A percentile compares a stretch with the other conserved stretches of the same genome.
Evolutionary conservation across 2,329 filamentous ascomycete genomes (phyloP).

Genomic region (Verticillium tricorpus): DNA sequence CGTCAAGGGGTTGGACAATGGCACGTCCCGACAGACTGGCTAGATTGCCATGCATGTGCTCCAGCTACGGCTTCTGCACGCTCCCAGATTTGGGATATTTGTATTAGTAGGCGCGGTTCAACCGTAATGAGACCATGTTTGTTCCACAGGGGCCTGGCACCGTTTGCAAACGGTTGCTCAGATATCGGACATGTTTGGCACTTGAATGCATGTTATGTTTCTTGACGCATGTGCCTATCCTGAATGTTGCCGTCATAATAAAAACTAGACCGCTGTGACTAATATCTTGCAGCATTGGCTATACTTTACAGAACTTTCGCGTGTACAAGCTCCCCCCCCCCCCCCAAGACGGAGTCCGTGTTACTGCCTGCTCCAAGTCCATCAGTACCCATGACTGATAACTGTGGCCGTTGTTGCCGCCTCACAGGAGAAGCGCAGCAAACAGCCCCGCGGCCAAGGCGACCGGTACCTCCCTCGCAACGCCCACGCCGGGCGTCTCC

Average conservation of each 20-base stretch:
- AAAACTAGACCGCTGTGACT: no score
- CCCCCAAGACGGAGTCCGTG: no score
- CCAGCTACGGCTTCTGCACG: neutral
- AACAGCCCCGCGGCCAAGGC: neutral
- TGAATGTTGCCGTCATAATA: no score
- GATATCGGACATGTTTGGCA: no score
- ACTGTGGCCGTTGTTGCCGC: no score
- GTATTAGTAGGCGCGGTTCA: neutral
- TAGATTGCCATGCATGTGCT: neutral
- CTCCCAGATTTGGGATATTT: neutral
- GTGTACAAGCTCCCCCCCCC: neutral
- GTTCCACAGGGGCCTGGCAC: neutral
- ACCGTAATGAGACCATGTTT: neutral
- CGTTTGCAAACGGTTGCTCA: neutral
- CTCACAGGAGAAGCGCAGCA: neutral
- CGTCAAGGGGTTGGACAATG: neutral
- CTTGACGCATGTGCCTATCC: no score
- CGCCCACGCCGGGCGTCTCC: neutral
- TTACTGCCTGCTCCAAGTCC: no score
- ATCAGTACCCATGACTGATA: no score
- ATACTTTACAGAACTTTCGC: no score
- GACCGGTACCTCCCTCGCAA: neutral
- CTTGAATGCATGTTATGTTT: no score
- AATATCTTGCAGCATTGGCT: no score
- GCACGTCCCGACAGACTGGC: neutral